Evolutionary conservation across 2,329 filamentous ascomycete genomes (phyloP).

Genomic region (Bipolaris gigantea): DNA sequence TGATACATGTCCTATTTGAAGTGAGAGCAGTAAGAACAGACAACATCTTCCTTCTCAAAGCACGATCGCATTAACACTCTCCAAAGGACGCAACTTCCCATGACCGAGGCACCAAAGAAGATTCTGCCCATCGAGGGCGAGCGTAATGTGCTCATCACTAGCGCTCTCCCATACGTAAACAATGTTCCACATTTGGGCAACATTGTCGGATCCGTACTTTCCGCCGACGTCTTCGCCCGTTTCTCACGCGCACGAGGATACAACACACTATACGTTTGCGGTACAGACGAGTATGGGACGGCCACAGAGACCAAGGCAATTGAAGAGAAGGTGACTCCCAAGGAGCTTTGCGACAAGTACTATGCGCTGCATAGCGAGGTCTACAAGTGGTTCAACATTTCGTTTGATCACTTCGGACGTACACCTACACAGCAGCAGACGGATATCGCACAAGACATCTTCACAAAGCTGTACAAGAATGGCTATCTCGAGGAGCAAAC

Average conservation of each 20-base stretch:
- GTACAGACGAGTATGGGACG: conserved; percentile 92
- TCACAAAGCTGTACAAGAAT: conserved; percentile 83
- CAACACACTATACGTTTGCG: conserved; percentile 83
- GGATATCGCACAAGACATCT: conserved; percentile 89
- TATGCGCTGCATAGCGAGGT: conserved; percentile 86
- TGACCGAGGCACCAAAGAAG: conserved; percentile 45
- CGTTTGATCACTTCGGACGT: conserved; percentile 91
- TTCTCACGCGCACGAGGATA: conserved; percentile 79
- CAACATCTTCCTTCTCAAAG: no score
- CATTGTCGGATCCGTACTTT: conserved; percentile 63
- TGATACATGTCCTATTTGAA: not conserved
- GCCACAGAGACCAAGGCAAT: conserved; percentile 95
- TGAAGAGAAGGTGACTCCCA: conserved; percentile 79
- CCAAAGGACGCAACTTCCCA: conserved; percentile 11
- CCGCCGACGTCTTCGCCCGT: conserved; percentile 75
- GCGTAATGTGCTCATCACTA: conserved; percentile 87
- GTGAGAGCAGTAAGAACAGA: not conserved
- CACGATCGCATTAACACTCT: not conserved
- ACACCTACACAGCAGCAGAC: conserved; percentile 90
- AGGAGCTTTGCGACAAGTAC: conserved; percentile 89
- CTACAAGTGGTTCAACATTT: conserved; percentile 95
- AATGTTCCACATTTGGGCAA: conserved; percentile 72
- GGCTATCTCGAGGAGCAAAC: conserved; percentile 84
- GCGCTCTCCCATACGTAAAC: conserved; percentile 84
- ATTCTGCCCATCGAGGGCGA: conserved; percentile 60